phyloP scores from a whole-genome alignment of 306 rosid genomes.

The Prunus campanulata region DNA sequence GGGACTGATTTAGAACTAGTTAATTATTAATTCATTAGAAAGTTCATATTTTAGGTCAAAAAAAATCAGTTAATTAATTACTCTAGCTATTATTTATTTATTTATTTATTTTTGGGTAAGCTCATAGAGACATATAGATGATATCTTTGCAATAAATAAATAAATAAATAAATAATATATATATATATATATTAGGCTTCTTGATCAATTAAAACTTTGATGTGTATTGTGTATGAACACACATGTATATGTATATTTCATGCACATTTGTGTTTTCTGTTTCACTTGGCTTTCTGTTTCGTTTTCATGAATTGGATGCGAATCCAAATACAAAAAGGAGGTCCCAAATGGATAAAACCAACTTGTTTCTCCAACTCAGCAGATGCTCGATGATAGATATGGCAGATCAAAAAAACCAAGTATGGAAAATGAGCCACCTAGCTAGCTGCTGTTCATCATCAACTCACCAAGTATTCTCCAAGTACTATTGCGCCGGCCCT shows the following conservation, averaged over 20 bases:
- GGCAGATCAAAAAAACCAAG: not conserved
- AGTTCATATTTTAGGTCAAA: not conserved
- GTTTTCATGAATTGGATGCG: constrained; percentile 41
- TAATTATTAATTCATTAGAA: not conserved
- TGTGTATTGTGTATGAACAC: too few relatives aligned
- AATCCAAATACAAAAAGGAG: constrained; percentile 32
- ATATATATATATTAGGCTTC: too few relatives aligned
- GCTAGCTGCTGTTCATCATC: not conserved
- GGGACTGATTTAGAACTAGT: not conserved
- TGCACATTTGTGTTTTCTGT: not conserved
- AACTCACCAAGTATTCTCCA: not conserved
- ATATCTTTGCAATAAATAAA: too few relatives aligned
- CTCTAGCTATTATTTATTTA: too few relatives aligned
- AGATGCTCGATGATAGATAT: constrained; percentile 26
- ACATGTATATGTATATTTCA: not conserved
- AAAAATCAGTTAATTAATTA: too few relatives aligned
- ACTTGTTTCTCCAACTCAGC: constrained; percentile 50
- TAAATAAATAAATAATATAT: too few relatives aligned
- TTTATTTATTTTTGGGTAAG: too few relatives aligned
- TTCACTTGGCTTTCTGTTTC: constrained; percentile 11
- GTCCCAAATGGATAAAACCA: constrained; percentile 71
- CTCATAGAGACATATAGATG: too few relatives aligned
- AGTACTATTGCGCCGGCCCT: not conserved
- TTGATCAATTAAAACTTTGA: too few relatives aligned
- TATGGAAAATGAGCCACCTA: constrained; percentile 4